Evolutionary conservation across 148 eudicot genomes (phyloP), one percentile per base, ranked within the genome.

Genomic region (Rhododendron molle): DNA sequence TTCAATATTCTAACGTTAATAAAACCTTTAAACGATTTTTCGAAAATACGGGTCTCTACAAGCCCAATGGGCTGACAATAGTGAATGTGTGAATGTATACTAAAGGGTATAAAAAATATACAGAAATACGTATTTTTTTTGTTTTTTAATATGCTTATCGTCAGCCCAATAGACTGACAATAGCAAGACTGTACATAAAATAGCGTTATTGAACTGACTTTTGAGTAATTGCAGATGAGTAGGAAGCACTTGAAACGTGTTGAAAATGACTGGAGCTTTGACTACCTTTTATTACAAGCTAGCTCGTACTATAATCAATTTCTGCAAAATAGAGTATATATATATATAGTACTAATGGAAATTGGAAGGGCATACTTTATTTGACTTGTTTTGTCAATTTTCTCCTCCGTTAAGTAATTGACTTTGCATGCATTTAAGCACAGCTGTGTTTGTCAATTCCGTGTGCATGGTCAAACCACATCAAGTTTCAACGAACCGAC

Each of bases 381-480:
- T 54, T 54, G 60, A 72, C 77, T 34, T 34, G 7, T 32, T 30
- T 26, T 2, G 32, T 26, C 72, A n/a, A 67, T 67, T 67, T 67
- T 67, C 71, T n/a, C 4, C 71, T 65, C 72, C 32, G 28, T 67
- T 1, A 26, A 26, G 72, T 76, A 76, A 36, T 76, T 76, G 79
- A 76, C 44, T 40, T 40, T 47, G 26, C 65, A 56, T 28, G 38
- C 38, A 1, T 8, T 38, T 74, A 11, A 13, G 20, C 10, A 32
- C 34, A 32, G 34, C n/a, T n/a, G n/a, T n/a, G n/a, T n/a, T 71
- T 34, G 18, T 36, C 9, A 18, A 38, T 7, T 9, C 47, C 4
- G 23, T 9, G 15, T 40, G n/a, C n/a, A n/a, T n/a, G 80, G 80
- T 77, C 80, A 77, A 77, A 77, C 30, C 80, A 76, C 30, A n/a